phyloP scores from a whole-genome alignment of 2,329 filamentous ascomycete species.

The Colletotrichum sp. region DNA sequence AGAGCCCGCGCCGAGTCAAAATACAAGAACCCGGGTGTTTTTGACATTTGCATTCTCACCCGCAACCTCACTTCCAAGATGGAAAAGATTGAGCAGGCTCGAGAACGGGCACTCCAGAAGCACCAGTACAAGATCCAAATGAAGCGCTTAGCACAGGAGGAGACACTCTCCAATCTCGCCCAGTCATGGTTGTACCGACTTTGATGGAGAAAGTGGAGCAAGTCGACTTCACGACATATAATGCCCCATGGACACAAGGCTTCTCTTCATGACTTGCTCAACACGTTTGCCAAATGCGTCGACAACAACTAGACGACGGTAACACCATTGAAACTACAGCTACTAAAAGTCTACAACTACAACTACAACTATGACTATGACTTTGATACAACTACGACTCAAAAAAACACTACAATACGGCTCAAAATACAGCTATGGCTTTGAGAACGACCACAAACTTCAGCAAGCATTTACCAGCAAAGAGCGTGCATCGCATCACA shows the following conservation, averaged over 20 bases:
- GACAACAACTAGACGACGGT: background rate
- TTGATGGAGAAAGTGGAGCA: background rate
- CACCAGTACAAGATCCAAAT: background rate
- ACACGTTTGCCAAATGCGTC: background rate
- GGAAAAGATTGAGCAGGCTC: background rate
- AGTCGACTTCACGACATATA: background rate
- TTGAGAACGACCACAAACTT: background rate
- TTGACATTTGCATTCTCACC: background rate
- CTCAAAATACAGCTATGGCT: background rate
- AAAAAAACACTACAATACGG: background rate
- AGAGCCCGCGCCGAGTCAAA: background rate
- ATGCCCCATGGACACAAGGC: rapidly evolving
- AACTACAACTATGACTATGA: background rate
- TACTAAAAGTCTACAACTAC: background rate
- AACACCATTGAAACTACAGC: background rate
- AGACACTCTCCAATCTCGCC: background rate
- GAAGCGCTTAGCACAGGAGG: background rate
- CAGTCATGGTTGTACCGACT: background rate
- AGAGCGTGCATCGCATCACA: background rate
- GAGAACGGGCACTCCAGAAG: background rate
- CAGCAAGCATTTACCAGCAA: background rate
- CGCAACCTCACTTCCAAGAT: background rate
- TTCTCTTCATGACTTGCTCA: background rate
- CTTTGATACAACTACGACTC: background rate
- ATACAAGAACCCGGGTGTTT: background rate